These are phyloP conservation scores for Daldinia bambusicola DNA, from an alignment of 495 filamentous ascomycete species.

Conservation along the genomic window DNA sequence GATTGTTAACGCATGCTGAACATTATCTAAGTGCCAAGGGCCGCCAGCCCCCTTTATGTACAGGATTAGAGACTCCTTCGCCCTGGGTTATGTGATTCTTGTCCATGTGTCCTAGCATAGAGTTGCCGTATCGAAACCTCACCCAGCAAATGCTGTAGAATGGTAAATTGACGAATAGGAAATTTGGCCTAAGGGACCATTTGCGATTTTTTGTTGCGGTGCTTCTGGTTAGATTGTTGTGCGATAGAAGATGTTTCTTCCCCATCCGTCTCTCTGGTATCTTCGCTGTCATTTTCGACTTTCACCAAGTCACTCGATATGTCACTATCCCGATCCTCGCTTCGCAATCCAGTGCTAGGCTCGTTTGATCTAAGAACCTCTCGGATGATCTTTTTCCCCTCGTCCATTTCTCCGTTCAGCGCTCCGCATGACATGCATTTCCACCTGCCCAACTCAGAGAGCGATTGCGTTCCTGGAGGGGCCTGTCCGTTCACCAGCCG, in stretches of 20 bases:
- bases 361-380: conserved; percentile 56
- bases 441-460: conserved; percentile 88
- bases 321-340: conserved; percentile 48
- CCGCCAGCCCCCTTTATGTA: neutral
- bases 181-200: conserved; percentile 41
- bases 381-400: conserved; percentile 69
- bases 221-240: conserved; percentile 23
- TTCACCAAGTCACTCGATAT: conserved; percentile 53
- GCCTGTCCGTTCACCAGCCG: conserved; percentile 95
- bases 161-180: neutral
- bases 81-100: neutral
- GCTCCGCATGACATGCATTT: conserved; percentile 84
- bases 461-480: conserved; percentile 80
- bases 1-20: conserved; percentile 8
- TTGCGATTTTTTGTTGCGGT: conserved; percentile 45
- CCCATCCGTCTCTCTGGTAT: conserved; percentile 31
- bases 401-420: conserved; percentile 83
- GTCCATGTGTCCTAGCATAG: neutral
- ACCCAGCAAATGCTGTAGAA: neutral
- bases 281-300: conserved; percentile 52
- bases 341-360: conserved; percentile 23
- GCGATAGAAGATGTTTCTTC: conserved; percentile 22
- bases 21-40: neutral
- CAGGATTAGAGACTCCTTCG: neutral
- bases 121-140: neutral